A percentile compares a stretch with the other conserved stretches of the same genome.
Evolutionary conservation across 2,329 filamentous ascomycete species (phyloP).

Genomic region (Penicillium glabrum): DNA sequence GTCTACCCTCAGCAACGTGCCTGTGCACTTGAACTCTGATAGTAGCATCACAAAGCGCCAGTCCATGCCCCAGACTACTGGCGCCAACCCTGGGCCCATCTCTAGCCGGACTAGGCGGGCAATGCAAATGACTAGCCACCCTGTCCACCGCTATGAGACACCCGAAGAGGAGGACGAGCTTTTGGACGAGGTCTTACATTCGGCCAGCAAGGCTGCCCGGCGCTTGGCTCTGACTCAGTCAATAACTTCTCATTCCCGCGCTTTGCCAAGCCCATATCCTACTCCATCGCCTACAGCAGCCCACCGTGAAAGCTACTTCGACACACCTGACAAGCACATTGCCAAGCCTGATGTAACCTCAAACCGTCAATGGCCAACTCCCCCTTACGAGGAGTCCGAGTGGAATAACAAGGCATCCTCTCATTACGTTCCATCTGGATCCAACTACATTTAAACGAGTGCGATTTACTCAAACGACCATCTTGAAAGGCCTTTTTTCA

Average conservation of each 20-base stretch:
- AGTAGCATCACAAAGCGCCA: slow-evolving; percentile 35
- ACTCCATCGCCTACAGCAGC: slow-evolving; percentile 75
- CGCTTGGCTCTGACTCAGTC: slow-evolving; percentile 58
- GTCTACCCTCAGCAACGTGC: slow-evolving; percentile 37
- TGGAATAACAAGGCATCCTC: slow-evolving; percentile 83
- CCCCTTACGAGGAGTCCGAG: slow-evolving; percentile 89
- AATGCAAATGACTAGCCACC: slow-evolving; percentile 67
- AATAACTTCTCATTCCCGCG: slow-evolving; percentile 36
- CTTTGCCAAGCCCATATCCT: slow-evolving; percentile 57
- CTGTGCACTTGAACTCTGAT: slow-evolving; percentile 35
- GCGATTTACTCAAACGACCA: not conserved
- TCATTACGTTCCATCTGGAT: slow-evolving; percentile 72
- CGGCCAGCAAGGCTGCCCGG: slow-evolving; percentile 72
- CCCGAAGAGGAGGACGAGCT: slow-evolving; percentile 96
- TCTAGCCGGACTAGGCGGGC: slow-evolving; percentile 79
- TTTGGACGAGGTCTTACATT: slow-evolving; percentile 81
- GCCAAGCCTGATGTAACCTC: slow-evolving; percentile 50
- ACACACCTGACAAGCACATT: slow-evolving; percentile 61
- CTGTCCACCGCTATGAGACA: slow-evolving; percentile 84
- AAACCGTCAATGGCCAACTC: slow-evolving; percentile 83
- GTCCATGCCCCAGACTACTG: slow-evolving; percentile 38
- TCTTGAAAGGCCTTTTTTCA: slow-evolving; percentile 5
- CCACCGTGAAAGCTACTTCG: slow-evolving; percentile 75
- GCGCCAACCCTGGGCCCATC: slow-evolving; percentile 52
- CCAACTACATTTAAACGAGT: slow-evolving; percentile 35